Conservation (phyloP, 169 alveolate species). For the Plasmodium knowlesi region DNA sequence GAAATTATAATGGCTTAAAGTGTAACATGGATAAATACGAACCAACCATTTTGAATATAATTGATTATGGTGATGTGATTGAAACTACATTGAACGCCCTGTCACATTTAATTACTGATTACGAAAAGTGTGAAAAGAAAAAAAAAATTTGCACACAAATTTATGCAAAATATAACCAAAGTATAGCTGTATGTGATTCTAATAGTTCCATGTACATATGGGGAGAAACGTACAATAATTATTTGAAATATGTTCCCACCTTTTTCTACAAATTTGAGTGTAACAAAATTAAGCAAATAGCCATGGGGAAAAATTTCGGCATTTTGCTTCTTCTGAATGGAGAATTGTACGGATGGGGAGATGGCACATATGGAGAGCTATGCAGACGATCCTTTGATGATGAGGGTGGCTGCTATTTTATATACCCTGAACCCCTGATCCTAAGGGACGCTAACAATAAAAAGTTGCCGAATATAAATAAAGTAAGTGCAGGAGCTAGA, state of each 20-base stretch:
- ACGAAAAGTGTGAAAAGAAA: conserved; percentile 53
- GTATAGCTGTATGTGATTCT: conserved; percentile 79
- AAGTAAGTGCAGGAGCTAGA: conserved; percentile 86
- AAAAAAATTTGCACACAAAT: conserved; percentile 73
- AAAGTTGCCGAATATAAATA: conserved; percentile 53
- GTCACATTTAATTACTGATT: conserved; percentile 61
- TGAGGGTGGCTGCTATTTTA: conserved; percentile 67
- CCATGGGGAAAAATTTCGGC: conserved; percentile 83
- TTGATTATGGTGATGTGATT: conserved; percentile 72
- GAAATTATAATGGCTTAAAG: conserved; percentile 83
- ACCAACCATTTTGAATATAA: conserved; percentile 54
- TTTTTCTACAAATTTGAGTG: conserved; percentile 77
- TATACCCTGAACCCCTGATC: conserved; percentile 75
- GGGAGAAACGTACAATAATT: conserved; percentile 84
- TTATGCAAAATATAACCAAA: conserved; percentile 78
- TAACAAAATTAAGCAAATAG: conserved; percentile 79
- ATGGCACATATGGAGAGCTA: conserved; percentile 86
- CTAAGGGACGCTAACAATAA: conserved; percentile 76
- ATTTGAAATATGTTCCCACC: conserved; percentile 78
- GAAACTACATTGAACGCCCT: conserved; percentile 63
- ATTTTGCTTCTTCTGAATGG: conserved; percentile 79
- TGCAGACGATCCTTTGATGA: conserved; percentile 34
- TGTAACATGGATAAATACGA: conserved; percentile 50
- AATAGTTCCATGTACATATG: conserved; percentile 79
- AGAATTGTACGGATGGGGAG: conserved; percentile 84